Conservation (phyloP, 2,329 filamentous ascomycete genomes). For the Xylaria arbuscula region DNA sequence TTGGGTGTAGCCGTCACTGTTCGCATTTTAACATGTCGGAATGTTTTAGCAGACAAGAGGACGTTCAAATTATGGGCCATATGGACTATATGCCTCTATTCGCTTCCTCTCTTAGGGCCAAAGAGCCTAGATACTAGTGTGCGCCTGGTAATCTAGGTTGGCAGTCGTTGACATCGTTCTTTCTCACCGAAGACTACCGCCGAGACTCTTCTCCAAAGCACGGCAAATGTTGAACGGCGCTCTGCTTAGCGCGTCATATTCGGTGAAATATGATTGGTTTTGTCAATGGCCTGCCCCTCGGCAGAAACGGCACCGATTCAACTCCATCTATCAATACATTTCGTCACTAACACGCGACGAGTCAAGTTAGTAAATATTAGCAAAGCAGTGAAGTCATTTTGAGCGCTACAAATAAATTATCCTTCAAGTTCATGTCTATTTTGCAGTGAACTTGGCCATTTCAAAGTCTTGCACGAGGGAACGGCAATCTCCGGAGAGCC, state of each 20-base stretch:
- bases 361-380: not conserved
- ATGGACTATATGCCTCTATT: slow-evolving; percentile 27
- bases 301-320: not conserved
- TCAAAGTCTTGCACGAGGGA: not conserved
- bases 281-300: not conserved
- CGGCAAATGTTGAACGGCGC: not conserved
- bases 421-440: not conserved
- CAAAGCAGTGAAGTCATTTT: not conserved
- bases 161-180: not conserved
- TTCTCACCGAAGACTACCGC: not conserved
- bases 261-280: not conserved
- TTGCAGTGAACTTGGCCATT: not conserved
- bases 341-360: not conserved
- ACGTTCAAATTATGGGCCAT: slow-evolving; percentile 23
- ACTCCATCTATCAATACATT: not conserved
- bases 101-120: slow-evolving; percentile 14
- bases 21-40: slow-evolving; percentile 19
- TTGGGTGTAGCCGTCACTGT: slow-evolving; percentile 12
- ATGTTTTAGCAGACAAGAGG: slow-evolving; percentile 12
- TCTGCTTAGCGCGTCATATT: not conserved
- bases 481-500: not conserved
- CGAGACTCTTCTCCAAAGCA: not conserved
- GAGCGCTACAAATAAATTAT: not conserved
- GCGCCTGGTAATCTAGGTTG: not conserved
- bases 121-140: not conserved